Base-by-base conservation (phyloP, 225 moss, liverwort and hornwort species). In the Takakia lepidozioides region DNA sequence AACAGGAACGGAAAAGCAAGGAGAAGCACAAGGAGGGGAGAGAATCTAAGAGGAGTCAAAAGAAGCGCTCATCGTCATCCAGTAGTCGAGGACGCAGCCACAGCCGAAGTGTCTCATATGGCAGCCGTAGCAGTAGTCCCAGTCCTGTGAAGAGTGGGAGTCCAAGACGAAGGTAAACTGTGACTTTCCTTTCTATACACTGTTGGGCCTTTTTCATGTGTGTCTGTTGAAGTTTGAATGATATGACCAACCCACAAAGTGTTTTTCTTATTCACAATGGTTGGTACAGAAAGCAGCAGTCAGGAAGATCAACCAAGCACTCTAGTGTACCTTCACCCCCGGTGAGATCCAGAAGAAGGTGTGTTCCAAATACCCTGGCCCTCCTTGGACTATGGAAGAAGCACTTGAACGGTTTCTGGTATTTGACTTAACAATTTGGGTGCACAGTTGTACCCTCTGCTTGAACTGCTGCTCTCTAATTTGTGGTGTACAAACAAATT, bases 311-410 rank as follows among this genome's bases (percentile, higher is more conserved):
- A 43, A 83, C 67, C 71, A 83, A 85, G 65, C 81, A 74, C 51
- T 61, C 46, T 21, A 81, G 71, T 56, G 66, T 68, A 54, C 79
- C 81, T 52, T 69, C 74, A 46, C 83, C 78, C 58, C 75, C 83
- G 10, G 82, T 76, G 58, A 82, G 83, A 70, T 81, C 76, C 58
- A 86, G 83, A 69, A 61, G 68, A 69, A 92, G 92, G 87, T 92
- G 66, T 71, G 85, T 67, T 73, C 27, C 53, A 66, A 34, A 29
- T 60, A 48, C 52, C n/a, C 19, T 28, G 34, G 57, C 50, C 17
- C 56, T 43, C 48, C 17, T 16, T 49, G 28, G 29, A 41, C 38
- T 35, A 24, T 66, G 46, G 29, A 63, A 41, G 41, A 59, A 32
- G n/a, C n/a, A n/a, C n/a, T n/a, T n/a, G n/a, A n/a, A n/a, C n/a